These are phyloP conservation scores for Coniella vitis DNA, from an alignment of 2,329 filamentous ascomycete genomes.

Conservation along the genomic window DNA sequence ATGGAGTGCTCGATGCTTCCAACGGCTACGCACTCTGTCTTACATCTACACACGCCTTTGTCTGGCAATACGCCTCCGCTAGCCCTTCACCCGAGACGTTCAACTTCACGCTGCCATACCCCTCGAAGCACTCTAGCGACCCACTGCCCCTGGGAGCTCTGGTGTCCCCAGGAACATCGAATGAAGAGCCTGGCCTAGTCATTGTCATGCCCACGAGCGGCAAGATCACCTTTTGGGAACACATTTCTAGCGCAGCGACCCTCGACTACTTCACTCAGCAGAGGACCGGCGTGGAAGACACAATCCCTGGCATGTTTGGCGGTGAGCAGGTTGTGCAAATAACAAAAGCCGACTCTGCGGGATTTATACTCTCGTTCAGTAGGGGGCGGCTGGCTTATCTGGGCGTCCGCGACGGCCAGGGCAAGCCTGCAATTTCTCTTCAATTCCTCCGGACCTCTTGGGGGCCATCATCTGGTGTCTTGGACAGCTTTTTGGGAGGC, in stretches of 20 bases:
- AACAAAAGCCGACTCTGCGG: conserved; percentile 75
- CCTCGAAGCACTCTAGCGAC: conserved; percentile 58
- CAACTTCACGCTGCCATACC: conserved; percentile 70
- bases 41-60: conserved; percentile 73
- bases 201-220: conserved; percentile 79
- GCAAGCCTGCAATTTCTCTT: conserved; percentile 71
- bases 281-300: conserved; percentile 70
- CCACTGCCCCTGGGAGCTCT: conserved; percentile 77
- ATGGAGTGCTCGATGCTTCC: conserved; percentile 58
- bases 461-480: conserved; percentile 41
- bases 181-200: conserved; percentile 78
- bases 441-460: conserved; percentile 65
- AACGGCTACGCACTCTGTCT: conserved; percentile 73
- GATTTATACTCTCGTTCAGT: conserved; percentile 79
- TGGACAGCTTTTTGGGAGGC: conserved; percentile 66
- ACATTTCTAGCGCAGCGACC: conserved; percentile 80
- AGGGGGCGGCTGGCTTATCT: conserved; percentile 82
- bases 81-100: conserved; percentile 68
- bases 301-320: conserved; percentile 65
- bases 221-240: conserved; percentile 91
- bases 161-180: conserved; percentile 69
- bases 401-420: conserved; percentile 78
- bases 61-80: conserved; percentile 81
- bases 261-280: conserved; percentile 78
- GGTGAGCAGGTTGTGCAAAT: conserved; percentile 74